A percentile compares a stretch with the other conserved stretches of the same genome.
phyloP scores from a whole-genome alignment of 768 basidiomycete species.

The Lentinula sp. region DNA sequence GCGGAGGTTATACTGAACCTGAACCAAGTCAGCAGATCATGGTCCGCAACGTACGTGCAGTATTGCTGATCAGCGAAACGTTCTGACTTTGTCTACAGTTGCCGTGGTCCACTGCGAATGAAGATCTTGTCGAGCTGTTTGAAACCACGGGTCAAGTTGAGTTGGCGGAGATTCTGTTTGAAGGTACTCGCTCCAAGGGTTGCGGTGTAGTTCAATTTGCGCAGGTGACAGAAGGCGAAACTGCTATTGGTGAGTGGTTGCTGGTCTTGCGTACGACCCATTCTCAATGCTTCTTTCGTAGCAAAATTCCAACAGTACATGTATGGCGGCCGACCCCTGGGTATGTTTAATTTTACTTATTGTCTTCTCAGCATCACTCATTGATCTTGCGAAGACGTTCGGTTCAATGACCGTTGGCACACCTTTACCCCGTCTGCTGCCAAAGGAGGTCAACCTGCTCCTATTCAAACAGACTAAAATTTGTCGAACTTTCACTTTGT shows the following conservation, averaged over 20 bases:
- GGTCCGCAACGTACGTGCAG: constrained; percentile 89
- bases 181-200: constrained; percentile 89
- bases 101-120: constrained; percentile 98
- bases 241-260: constrained; percentile 68
- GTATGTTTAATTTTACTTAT: constrained; percentile 31
- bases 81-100: constrained; percentile 42
- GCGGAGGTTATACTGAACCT: constrained; percentile 42
- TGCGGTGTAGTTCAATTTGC: constrained; percentile 95
- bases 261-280: background rate
- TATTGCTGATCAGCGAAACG: background rate
- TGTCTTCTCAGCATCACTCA: background rate
- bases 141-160: constrained; percentile 97
- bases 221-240: constrained; percentile 84
- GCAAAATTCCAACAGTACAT: constrained; percentile 95
- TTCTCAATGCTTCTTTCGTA: constrained; percentile 13
- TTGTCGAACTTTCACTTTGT: background rate
- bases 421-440: constrained; percentile 86
- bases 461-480: constrained; percentile 52
- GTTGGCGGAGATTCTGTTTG: constrained; percentile 90
- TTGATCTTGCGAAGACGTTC: constrained; percentile 55
- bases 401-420: constrained; percentile 95
- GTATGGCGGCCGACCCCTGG: constrained; percentile 87
- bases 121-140: constrained; percentile 96
- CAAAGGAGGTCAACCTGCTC: constrained; percentile 72
- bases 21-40: constrained; percentile 97